Base-by-base conservation (phyloP, 192 early-diverging fungal species). In the Mortierella antarctica region DNA sequence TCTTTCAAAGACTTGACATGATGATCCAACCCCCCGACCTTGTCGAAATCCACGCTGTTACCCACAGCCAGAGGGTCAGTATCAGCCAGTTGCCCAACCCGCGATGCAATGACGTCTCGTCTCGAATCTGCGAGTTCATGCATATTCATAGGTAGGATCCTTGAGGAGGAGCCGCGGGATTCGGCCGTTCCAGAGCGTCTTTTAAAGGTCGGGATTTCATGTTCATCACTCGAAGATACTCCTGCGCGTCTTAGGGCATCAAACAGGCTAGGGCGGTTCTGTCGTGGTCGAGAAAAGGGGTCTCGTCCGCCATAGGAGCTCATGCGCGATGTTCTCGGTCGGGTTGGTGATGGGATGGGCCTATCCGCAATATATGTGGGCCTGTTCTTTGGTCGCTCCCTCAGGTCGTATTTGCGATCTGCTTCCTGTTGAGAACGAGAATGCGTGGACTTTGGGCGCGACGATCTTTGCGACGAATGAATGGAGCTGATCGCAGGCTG, bases 1-100 rank as follows among this genome's bases (percentile, higher is more conserved):
- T 94, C 93, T 66, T 94, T 92, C 15, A 94, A 77, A 0, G 89
- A 86, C 15, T 84, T 83, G 69, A 93, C 84, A 65, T 91, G 82
- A 45, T 83, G 75, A 46, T 88, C 87, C 45, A 88, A 56, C 7
- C 87, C 87, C 10, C 87, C 87, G 12, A 88, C 74, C 20, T 82
- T 75, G 8, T 74, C 74, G 51, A 88, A 88, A 15, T 82, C 76
- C n/a, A 83, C 67, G 15, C 14, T 74, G 41, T 83, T 83, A 7
- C 70, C 70, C 5, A 80, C 60, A n/a, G 77, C 69, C 11, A 80
- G 15, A 1, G 77, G 77, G 17, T 80, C 77, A 1, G 65, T 72
- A 54, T 80, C 77, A 23, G 77, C 77, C 8, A 61, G 47, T 12
- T 72, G 69, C 13, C 64, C 57, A 6, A 59, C n/a, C 10, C 77